Percentiles rank a stretch among this genome's conserved stretches.
Evolutionary conservation across 768 basidiomycete genomes (phyloP).

Genomic region (Strobilomyces echinocephalus): DNA sequence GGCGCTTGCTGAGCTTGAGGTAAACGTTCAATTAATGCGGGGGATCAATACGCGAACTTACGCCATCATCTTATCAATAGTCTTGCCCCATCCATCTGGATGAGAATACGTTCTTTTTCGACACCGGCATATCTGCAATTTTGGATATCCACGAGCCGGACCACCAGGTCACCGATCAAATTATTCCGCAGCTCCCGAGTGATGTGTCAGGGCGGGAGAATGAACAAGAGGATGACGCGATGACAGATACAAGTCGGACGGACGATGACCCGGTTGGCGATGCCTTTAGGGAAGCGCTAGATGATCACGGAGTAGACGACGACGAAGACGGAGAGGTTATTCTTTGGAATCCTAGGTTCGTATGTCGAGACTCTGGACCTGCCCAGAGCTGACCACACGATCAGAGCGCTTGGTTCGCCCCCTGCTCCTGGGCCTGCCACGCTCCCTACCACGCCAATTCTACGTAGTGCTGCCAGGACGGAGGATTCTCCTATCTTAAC

Average conservation of each 20-base stretch:
- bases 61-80: conserved; percentile 14
- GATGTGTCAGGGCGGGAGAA: conserved; percentile 1
- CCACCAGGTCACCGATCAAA: conserved; percentile 13
- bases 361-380: background rate
- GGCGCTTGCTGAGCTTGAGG: conserved; percentile 54
- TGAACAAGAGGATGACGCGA: conserved; percentile 53
- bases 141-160: conserved; percentile 4
- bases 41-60: conserved; percentile 12
- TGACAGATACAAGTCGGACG: conserved; percentile 64
- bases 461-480: background rate
- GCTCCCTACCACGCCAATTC: conserved; percentile 22
- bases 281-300: conserved; percentile 51
- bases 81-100: conserved; percentile 24
- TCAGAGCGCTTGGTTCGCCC: conserved; percentile 20
- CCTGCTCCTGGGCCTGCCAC: conserved; percentile 3
- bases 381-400: conserved; percentile 2
- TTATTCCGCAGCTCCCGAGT: conserved; percentile 5
- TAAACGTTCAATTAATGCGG: conserved; percentile 29
- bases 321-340: conserved; percentile 66
- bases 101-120: conserved; percentile 19
- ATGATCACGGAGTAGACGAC: conserved; percentile 35
- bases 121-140: conserved; percentile 3
- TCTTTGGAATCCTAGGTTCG: conserved; percentile 67
- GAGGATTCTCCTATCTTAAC: conserved; percentile 2
- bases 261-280: conserved; percentile 73